phyloP scores from a whole-genome alignment of 805 yeast species.

The Candida suzukii region DNA sequence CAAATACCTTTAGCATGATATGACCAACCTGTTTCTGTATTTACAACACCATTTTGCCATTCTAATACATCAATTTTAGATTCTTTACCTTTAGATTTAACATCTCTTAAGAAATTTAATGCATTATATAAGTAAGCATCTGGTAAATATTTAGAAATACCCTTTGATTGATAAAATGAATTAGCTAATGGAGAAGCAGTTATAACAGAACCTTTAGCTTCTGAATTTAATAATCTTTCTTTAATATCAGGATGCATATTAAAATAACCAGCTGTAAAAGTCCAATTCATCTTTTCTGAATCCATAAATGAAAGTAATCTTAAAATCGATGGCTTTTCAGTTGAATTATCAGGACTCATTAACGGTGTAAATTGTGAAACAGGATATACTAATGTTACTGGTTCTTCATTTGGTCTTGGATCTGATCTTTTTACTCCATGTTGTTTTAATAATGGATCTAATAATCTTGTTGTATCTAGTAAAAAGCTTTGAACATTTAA shows the following conservation, averaged over 20 bases:
- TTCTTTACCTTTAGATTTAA: conserved; percentile 33
- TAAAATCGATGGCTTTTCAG: conserved; percentile 71
- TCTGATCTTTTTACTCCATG: conserved; percentile 3
- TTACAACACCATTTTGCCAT: conserved; percentile 85
- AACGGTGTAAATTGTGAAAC: conserved; percentile 88
- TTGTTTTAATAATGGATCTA: conserved; percentile 54
- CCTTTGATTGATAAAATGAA: conserved; percentile 81
- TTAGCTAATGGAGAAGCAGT: conserved; percentile 94
- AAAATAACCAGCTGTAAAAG: conserved; percentile 94
- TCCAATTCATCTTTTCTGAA: conserved; percentile 57
- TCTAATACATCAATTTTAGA: conserved; percentile 54
- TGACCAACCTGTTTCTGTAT: conserved; percentile 85
- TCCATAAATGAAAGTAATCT: conserved; percentile 52
- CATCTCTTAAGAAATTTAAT: conserved; percentile 52
- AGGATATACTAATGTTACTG: conserved; percentile 73
- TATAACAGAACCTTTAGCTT: conserved; percentile 61
- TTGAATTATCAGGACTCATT: conserved; percentile 58
- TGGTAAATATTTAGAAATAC: conserved; percentile 77
- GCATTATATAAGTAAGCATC: conserved; percentile 80
- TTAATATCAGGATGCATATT: conserved; percentile 78
- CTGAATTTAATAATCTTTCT: conserved; percentile 46
- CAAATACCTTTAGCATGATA: conserved; percentile 97
- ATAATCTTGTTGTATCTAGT: conserved; percentile 44
- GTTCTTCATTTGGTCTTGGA: conserved; percentile 13
- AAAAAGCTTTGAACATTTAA: conserved; percentile 44